These are phyloP conservation scores for Fomitopsis pulvina DNA, from an alignment of 768 basidiomycete genomes.

Conservation along the genomic window DNA sequence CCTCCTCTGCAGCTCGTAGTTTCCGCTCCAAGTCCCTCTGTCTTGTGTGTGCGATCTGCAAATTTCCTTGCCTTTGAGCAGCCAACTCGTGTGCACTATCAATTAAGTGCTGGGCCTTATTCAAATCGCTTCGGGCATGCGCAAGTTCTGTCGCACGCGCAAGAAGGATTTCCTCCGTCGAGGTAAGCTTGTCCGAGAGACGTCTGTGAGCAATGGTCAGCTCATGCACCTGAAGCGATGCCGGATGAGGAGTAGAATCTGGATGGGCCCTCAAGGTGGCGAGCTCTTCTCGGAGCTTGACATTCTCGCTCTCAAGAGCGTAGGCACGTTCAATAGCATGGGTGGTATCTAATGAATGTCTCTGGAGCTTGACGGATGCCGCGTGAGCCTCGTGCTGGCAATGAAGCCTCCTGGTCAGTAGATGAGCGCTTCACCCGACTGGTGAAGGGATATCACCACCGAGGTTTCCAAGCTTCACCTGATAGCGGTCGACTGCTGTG, in stretches of 20 bases:
- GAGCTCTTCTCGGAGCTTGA: slow-evolving; percentile 48
- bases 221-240: slow-evolving; percentile 37
- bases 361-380: slow-evolving; percentile 61
- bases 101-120: slow-evolving; percentile 33
- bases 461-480: slow-evolving; percentile 20
- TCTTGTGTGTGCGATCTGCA: slow-evolving; percentile 45
- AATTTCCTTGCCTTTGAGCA: slow-evolving; percentile 43
- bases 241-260: slow-evolving; percentile 33
- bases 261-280: slow-evolving; percentile 47
- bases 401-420: slow-evolving; percentile 21
- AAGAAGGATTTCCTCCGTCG: slow-evolving; percentile 51
- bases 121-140: slow-evolving; percentile 35
- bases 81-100: slow-evolving; percentile 53
- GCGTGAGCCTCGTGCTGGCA: slow-evolving; percentile 62
- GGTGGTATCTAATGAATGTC: slow-evolving; percentile 48
- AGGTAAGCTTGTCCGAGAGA: slow-evolving; percentile 59
- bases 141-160: slow-evolving; percentile 43
- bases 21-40: slow-evolving; percentile 43
- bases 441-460: slow-evolving; percentile 1
- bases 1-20: slow-evolving; percentile 46
- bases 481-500: slow-evolving; percentile 28
- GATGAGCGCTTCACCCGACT: slow-evolving; percentile 2
- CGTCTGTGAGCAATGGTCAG: slow-evolving; percentile 64
- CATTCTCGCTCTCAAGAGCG: slow-evolving; percentile 54
- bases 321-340: slow-evolving; percentile 40